Evolutionary conservation across 371 early-diverging fungal species (phyloP).

Genomic region (Mortierella polycephala): DNA sequence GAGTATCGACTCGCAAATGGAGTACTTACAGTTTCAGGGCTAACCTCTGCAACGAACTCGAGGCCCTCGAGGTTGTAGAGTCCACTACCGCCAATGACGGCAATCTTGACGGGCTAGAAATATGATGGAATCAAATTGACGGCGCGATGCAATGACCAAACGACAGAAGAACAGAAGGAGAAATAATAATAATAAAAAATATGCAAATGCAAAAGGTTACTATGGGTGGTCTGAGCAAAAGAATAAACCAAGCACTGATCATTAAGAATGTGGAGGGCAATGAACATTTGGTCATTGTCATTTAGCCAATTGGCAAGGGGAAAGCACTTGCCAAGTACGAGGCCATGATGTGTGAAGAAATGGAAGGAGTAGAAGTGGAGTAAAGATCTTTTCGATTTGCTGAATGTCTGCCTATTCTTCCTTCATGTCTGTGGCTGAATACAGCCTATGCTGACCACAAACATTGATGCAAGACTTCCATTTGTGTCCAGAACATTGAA

Average conservation of each 20-base stretch:
- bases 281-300: not conserved
- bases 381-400: not conserved
- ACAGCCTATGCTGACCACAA: no score
- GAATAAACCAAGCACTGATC: no score
- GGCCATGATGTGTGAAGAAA: constrained; percentile 13
- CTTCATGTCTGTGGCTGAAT: no score
- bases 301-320: not conserved
- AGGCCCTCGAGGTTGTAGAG: constrained; percentile 93
- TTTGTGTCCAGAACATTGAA: no score
- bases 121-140: not conserved
- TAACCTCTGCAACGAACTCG: constrained; percentile 82
- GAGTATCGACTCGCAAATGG: not conserved
- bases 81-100: constrained; percentile 95
- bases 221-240: no score
- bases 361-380: not conserved
- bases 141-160: not conserved
- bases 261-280: not conserved
- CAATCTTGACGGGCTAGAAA: constrained; percentile 74
- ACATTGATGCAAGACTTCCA: no score
- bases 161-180: constrained; percentile 1
- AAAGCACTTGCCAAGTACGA: constrained; percentile 30
- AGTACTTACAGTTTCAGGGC: constrained; percentile 81
- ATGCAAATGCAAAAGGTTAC: not conserved
- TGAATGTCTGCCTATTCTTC: no score
- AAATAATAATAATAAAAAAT: not conserved